These are phyloP conservation scores for Cryptococcus sp. DNA, from an alignment of 1,284 basidiomycete genomes.

Conservation along the genomic window DNA sequence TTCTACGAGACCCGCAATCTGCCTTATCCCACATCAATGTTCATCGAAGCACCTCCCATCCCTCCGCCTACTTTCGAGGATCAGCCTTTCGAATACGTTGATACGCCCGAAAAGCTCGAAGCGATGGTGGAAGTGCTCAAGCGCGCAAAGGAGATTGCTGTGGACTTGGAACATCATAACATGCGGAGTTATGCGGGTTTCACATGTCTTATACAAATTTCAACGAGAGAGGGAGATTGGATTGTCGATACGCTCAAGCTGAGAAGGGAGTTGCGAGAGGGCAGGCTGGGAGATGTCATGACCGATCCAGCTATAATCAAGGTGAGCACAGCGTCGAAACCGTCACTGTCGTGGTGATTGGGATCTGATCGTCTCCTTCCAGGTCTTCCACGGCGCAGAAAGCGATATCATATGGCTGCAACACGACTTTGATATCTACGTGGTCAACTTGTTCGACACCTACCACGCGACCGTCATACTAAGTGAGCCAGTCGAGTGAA, in stretches of 20 bases:
- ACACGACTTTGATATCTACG: slow-evolving; percentile 88
- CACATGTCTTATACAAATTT: slow-evolving; percentile 91
- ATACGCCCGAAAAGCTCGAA: slow-evolving; percentile 49
- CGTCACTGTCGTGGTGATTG: not conserved
- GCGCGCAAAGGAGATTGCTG: slow-evolving; percentile 74
- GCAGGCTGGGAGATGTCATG: slow-evolving; percentile 64
- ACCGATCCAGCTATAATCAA: slow-evolving; percentile 83
- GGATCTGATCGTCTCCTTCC: slow-evolving; percentile 1
- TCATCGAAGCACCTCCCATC: slow-evolving; percentile 60
- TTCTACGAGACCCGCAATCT: slow-evolving; percentile 75
- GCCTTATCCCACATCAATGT: slow-evolving; percentile 69
- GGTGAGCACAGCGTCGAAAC: slow-evolving; percentile 54
- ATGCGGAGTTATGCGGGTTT: slow-evolving; percentile 83
- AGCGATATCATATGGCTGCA: slow-evolving; percentile 96
- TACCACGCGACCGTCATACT: slow-evolving; percentile 89
- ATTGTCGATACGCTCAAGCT: slow-evolving; percentile 79
- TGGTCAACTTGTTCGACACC: slow-evolving; percentile 95
- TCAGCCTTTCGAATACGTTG: slow-evolving; percentile 74
- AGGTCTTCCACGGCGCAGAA: slow-evolving; percentile 93
- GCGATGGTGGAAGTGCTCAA: slow-evolving; percentile 60
- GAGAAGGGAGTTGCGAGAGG: slow-evolving; percentile 68
- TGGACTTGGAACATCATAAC: slow-evolving; percentile 93
- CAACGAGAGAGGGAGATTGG: slow-evolving; percentile 80
- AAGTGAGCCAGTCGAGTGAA: slow-evolving; percentile 55
- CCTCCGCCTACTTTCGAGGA: slow-evolving; percentile 61